phyloP scores from a whole-genome alignment of 108 stramenopile genomes.

The Asterionellopsis glacialis region DNA sequence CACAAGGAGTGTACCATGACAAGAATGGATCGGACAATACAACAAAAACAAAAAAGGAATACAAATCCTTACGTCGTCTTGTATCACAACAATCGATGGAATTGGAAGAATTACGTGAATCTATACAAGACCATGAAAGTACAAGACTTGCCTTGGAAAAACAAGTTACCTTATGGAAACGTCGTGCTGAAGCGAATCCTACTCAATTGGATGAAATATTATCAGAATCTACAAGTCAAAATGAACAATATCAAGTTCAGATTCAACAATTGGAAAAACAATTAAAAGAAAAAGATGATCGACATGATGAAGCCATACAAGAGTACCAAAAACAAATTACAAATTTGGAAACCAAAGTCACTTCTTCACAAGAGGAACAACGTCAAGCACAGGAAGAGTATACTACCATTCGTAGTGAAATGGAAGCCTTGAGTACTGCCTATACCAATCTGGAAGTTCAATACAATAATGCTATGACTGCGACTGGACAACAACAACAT shows the following conservation, averaged over 20 bases:
- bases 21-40: no score
- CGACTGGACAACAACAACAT: slow-evolving; percentile 12
- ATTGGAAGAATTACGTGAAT: slow-evolving; percentile 52
- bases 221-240: slow-evolving; percentile 49
- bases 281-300: slow-evolving; percentile 19
- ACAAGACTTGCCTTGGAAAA: slow-evolving; percentile 24
- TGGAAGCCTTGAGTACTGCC: slow-evolving; percentile 65
- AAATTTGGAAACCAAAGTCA: slow-evolving; percentile 30
- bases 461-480: slow-evolving; percentile 19
- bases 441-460: slow-evolving; percentile 70
- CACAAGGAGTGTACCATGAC: no score
- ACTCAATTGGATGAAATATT: slow-evolving; percentile 63
- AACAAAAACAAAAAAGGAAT: slow-evolving; percentile 5
- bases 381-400: slow-evolving; percentile 37
- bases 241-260: slow-evolving; percentile 44
- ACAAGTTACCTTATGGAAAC: slow-evolving; percentile 53
- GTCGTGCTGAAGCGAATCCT: slow-evolving; percentile 55
- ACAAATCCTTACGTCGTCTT: slow-evolving; percentile 42
- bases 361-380: slow-evolving; percentile 14
- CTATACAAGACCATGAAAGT: slow-evolving; percentile 29
- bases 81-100: slow-evolving; percentile 61
- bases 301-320: slow-evolving; percentile 28
- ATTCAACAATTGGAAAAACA: slow-evolving; percentile 35
- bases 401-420: slow-evolving; percentile 53
- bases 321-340: slow-evolving; percentile 28